These are phyloP conservation scores for Syzygium aqueum DNA, from an alignment of 345 rosid genomes.

Conservation along the genomic window DNA sequence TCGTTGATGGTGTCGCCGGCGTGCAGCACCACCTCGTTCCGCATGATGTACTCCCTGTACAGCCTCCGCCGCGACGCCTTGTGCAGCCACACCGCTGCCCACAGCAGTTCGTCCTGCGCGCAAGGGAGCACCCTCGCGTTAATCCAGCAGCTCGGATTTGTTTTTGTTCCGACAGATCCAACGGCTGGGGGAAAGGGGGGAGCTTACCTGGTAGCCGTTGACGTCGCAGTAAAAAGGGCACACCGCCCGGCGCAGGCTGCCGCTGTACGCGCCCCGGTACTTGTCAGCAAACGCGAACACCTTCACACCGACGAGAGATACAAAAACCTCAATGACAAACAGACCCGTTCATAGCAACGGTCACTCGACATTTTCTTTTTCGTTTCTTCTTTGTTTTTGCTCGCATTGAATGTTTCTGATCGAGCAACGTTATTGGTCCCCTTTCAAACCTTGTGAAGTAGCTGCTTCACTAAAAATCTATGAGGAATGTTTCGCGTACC, in stretches of 20 bases:
- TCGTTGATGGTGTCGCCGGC: conserved; percentile 87
- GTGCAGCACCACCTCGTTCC: conserved; percentile 71
- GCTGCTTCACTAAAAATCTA: background rate
- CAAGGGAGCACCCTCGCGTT: background rate
- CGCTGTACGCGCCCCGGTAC: conserved; percentile 81
- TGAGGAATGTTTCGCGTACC: background rate
- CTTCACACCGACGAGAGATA: conserved; percentile 15
- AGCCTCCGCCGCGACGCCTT: conserved; percentile 68
- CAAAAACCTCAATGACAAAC: background rate
- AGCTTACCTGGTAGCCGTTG: conserved; percentile 79
- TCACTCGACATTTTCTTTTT: background rate
- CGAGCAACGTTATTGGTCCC: background rate
- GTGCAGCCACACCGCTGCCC: conserved; percentile 98
- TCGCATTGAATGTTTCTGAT: background rate
- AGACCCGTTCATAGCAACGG: background rate
- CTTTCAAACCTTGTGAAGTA: background rate
- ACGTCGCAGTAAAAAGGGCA: conserved; percentile 97
- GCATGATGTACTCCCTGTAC: conserved; percentile 70
- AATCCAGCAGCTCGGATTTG: background rate
- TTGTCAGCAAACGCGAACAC: conserved; percentile 87
- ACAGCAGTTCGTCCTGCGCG: conserved; percentile 78
- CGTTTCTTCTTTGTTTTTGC: background rate
- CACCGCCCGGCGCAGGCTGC: conserved; percentile 56
- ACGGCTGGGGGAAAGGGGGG: background rate
- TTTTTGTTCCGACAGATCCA: background rate